A percentile compares a stretch with the other conserved stretches of the same genome.
phyloP scores from a whole-genome alignment of 257 asterid species.

The Solanum pennellii region DNA sequence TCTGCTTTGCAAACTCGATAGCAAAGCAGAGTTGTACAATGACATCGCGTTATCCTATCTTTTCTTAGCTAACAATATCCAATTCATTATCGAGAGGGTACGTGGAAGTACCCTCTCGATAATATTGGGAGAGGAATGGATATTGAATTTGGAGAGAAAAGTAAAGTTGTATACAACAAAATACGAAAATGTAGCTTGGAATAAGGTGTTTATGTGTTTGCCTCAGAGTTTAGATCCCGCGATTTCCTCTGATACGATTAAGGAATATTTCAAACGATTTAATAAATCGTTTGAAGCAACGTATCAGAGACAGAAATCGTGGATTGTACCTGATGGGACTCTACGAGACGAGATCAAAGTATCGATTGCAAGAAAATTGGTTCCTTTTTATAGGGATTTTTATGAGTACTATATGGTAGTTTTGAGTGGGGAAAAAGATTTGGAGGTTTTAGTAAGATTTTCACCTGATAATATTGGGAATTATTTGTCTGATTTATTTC shows the following conservation, averaged over 20 bases:
- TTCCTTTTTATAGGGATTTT: slow-evolving; percentile 45
- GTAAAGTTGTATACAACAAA: slow-evolving; percentile 38
- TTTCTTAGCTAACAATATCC: slow-evolving; percentile 59
- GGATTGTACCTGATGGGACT: slow-evolving; percentile 45
- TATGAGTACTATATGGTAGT: slow-evolving; percentile 25
- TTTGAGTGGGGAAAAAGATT: slow-evolving; percentile 24
- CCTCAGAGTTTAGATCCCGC: slow-evolving; percentile 19
- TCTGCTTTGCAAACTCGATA: slow-evolving; percentile 71
- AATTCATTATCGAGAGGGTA: slow-evolving; percentile 28
- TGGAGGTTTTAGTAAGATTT: slow-evolving; percentile 33
- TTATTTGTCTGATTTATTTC: slow-evolving; percentile 51
- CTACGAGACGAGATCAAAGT: slow-evolving; percentile 53
- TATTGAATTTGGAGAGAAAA: slow-evolving; percentile 38
- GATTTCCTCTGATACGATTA: slow-evolving; percentile 16
- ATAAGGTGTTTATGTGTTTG: slow-evolving; percentile 26
- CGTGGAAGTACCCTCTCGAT: slow-evolving; percentile 18
- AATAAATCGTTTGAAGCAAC: slow-evolving; percentile 37
- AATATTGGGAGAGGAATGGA: slow-evolving; percentile 58
- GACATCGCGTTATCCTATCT: slow-evolving; percentile 54
- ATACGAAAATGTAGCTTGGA: slow-evolving; percentile 54
- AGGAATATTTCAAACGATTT: slow-evolving; percentile 32
- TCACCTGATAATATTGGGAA: slow-evolving; percentile 62
- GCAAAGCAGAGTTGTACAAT: slow-evolving; percentile 40
- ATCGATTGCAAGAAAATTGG: slow-evolving; percentile 38
- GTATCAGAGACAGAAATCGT: slow-evolving; percentile 36